Conservation (phyloP, 1,284 basidiomycete genomes). For the Crucibulum cyathiforme region DNA sequence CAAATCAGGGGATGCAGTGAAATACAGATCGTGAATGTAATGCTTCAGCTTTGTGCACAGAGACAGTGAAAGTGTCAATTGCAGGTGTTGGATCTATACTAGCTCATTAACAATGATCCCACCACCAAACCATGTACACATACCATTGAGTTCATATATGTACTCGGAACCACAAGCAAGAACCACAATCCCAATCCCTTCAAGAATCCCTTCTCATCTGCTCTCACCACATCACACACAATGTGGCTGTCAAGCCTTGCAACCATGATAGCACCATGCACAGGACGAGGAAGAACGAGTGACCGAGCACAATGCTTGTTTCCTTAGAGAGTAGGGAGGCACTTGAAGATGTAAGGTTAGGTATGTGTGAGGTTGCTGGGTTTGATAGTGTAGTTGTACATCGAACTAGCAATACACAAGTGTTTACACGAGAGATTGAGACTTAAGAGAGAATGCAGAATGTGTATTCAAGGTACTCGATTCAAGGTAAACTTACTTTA, state of each 20-base stretch:
- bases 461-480: too few relatives aligned
- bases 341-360: slow-evolving; percentile 18
- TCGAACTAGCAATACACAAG: too few relatives aligned
- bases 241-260: slow-evolving; percentile 91
- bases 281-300: slow-evolving; percentile 88
- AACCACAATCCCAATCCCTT: slow-evolving; percentile 91
- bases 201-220: slow-evolving; percentile 85
- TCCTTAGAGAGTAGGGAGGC: too few relatives aligned
- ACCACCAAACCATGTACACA: slow-evolving; percentile 8
- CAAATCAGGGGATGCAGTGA: slow-evolving; percentile 72
- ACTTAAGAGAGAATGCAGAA: too few relatives aligned
- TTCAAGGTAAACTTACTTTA: too few relatives aligned
- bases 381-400: too few relatives aligned
- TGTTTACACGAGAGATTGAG: too few relatives aligned
- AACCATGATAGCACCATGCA: slow-evolving; percentile 88
- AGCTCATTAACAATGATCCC: too few relatives aligned
- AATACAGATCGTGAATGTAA: slow-evolving; percentile 86
- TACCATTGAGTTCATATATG: slow-evolving; percentile 96
- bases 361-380: too few relatives aligned
- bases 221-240: slow-evolving; percentile 84
- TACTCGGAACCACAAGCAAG: slow-evolving; percentile 87
- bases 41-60: slow-evolving; percentile 89
- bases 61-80: slow-evolving; percentile 87
- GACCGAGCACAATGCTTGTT: slow-evolving; percentile 75
- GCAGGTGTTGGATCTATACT: slow-evolving; percentile 73